A percentile compares a stretch with the other conserved stretches of the same genome.
phyloP scores from a whole-genome alignment of 2,329 filamentous ascomycete genomes.

The Madurella fahalii region DNA sequence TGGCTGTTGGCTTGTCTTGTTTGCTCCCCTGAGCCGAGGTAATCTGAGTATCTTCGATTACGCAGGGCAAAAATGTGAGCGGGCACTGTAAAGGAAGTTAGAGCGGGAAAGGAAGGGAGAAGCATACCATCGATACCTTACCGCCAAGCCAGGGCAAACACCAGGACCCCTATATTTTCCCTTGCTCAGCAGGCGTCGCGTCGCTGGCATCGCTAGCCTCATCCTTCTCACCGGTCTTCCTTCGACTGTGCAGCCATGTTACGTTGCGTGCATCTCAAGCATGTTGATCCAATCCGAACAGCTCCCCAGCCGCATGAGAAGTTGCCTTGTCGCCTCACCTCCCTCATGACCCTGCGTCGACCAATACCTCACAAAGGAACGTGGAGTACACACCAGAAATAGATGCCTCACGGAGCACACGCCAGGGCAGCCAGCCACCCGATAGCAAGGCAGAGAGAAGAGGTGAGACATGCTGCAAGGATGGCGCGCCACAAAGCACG shows the following conservation, averaged over 20 bases:
- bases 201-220: background rate
- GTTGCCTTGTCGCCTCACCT: background rate
- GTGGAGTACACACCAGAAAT: background rate
- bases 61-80: background rate
- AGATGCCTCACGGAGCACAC: background rate
- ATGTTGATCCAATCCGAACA: background rate
- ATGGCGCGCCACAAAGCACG: no score
- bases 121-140: background rate
- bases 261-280: background rate
- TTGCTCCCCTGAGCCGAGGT: background rate
- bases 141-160: no score
- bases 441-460: no score
- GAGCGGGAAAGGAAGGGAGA: background rate
- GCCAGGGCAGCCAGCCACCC: background rate
- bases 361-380: background rate
- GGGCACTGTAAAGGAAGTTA: slow-evolving; percentile 5
- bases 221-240: background rate
- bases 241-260: background rate
- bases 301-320: background rate
- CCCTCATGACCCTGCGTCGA: background rate
- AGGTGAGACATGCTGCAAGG: no score
- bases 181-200: background rate
- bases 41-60: background rate
- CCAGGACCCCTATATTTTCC: background rate
- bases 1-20: background rate